Percentiles rank a stretch among this genome's conserved stretches.
Conservation (phyloP, 2,329 filamentous ascomycete species). For the Hymenoscyphus repandus region DNA sequence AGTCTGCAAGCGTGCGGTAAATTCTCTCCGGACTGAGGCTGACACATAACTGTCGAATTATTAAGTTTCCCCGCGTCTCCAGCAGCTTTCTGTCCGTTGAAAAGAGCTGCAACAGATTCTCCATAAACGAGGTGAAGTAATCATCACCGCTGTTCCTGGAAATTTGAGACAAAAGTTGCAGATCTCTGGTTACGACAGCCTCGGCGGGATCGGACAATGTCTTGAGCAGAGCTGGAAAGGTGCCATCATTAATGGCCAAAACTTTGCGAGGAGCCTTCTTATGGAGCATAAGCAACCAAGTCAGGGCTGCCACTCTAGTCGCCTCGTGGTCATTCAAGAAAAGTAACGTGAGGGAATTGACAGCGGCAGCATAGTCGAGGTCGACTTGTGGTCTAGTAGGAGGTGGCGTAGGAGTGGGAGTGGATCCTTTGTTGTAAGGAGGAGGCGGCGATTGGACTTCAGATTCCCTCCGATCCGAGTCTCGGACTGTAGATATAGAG, state of each 20-base stretch:
- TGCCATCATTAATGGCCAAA: constrained; percentile 92
- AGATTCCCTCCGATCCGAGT: constrained; percentile 47
- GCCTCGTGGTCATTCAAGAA: constrained; percentile 97
- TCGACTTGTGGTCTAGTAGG: constrained; percentile 53
- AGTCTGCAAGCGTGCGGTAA: constrained; percentile 91
- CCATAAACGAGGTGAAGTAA: constrained; percentile 98
- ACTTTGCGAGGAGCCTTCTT: constrained; percentile 91
- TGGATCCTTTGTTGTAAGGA: constrained; percentile 19
- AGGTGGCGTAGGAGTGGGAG: constrained; percentile 34
- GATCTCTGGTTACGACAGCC: constrained; percentile 88
- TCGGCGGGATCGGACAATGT: constrained; percentile 94
- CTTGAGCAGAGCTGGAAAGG: constrained; percentile 92
- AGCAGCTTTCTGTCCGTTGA: constrained; percentile 87
- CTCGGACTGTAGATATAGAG: constrained; percentile 39
- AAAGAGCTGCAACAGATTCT: constrained; percentile 90
- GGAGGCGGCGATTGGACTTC: constrained; percentile 46
- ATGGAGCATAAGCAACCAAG: constrained; percentile 97
- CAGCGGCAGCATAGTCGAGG: constrained; percentile 92
- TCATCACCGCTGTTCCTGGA: constrained; percentile 95
- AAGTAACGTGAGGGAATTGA: constrained; percentile 85
- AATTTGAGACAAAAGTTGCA: constrained; percentile 91
- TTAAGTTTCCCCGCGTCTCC: constrained; percentile 89
- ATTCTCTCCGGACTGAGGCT: constrained; percentile 92
- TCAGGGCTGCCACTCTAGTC: constrained; percentile 86
- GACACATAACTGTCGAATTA: constrained; percentile 90